Conservation (phyloP, 1,284 basidiomycete genomes). For the Sparassis latifolia region DNA sequence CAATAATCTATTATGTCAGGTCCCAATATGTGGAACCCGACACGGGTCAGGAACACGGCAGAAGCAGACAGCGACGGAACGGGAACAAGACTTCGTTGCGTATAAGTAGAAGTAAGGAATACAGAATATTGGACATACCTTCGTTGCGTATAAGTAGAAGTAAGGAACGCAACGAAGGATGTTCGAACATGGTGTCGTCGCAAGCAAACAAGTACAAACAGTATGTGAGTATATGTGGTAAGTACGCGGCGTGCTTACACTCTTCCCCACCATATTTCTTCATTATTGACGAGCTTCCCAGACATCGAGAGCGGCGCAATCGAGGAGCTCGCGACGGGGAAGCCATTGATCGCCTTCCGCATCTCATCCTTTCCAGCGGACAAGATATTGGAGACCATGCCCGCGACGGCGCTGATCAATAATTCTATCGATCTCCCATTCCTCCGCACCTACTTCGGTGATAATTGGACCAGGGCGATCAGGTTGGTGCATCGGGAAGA, state of each 20-base stretch:
- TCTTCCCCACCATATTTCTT: background rate
- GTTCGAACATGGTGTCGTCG: background rate
- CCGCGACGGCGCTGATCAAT: slow-evolving; percentile 6
- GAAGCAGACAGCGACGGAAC: background rate
- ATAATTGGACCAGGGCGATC: slow-evolving; percentile 9
- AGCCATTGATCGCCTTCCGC: slow-evolving; percentile 9
- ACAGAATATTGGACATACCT: background rate
- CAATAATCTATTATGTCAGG: too few relatives aligned
- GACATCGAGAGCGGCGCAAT: background rate
- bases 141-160: background rate
- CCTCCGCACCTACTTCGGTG: slow-evolving; percentile 7
- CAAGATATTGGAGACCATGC: slow-evolving; percentile 7
- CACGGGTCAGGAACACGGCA: background rate
- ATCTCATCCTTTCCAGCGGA: slow-evolving; percentile 11
- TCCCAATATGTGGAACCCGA: background rate
- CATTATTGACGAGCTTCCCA: background rate
- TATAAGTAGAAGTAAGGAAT: background rate
- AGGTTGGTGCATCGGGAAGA: background rate
- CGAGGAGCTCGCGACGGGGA: background rate
- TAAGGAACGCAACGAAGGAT: background rate
- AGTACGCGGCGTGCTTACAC: background rate
- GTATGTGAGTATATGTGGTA: background rate
- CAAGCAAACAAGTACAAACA: too few relatives aligned
- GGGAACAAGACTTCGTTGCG: background rate
- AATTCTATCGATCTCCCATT: slow-evolving; percentile 11